Base-by-base conservation (phyloP, 2,329 filamentous ascomycete genomes). In the Neofusicoccum umdonicola region DNA sequence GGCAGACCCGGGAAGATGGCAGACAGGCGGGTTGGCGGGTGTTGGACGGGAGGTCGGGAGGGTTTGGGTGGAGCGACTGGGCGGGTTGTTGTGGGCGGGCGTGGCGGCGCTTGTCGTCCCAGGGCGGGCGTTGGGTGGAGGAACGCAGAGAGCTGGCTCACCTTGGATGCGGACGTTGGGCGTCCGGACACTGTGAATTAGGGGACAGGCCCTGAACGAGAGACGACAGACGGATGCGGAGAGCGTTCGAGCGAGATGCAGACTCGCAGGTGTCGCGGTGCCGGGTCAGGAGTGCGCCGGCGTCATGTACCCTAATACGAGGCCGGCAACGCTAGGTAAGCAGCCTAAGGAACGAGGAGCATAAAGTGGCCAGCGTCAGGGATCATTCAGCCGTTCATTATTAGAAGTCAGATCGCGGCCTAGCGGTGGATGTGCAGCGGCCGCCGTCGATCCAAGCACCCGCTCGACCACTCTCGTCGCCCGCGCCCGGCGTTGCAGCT, bases 291-390 rank as follows among this genome's bases (percentile, higher is more conserved):
- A 64, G 63, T 64, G 41, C 39, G 54, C 22, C 54, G 41, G 54
- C 54, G 51, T 54, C 47, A 52, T 52, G 51, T 54, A 50, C 47
- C 48, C 62, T 64, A 64, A 64, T 64, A 64, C 63, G 63, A 64
- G 63, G 63, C 63, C 63, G 63, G 63, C 63, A 64, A 52, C 63
- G 63, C 63, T 64, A 64, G 63, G 63, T 64, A 51, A 60, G 52
- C 63, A 58, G 63, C 63, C 63, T 58, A 58, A 60, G 63, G 54
- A 60, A 58, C 63, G 62, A 64, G 50, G 62, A 64, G 62, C 62
- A 64, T 64, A 64, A 48, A 61, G 63, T 50, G 63, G 61, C 48
- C 61, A 47, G 61, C 61, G 61, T 45, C 61, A 63, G 61, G 61
- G 61, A 63, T 63, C 61, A 62, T 51, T 54, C 61, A 63, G 61